Base-by-base conservation (phyloP, 2,329 filamentous ascomycete species). In the Graphilbum sp. region DNA sequence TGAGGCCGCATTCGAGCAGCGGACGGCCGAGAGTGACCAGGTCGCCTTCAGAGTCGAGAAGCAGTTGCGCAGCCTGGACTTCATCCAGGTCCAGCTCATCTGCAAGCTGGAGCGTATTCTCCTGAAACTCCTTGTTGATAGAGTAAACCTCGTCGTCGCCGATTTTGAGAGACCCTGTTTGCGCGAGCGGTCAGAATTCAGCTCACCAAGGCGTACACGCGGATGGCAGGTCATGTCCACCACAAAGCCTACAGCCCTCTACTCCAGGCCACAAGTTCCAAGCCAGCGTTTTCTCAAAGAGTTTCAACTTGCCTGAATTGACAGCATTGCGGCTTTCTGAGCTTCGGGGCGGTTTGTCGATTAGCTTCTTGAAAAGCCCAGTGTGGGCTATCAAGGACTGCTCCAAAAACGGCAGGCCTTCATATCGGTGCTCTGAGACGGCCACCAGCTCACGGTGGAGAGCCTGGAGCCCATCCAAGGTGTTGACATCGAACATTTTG, bases 51-150 rank as follows among this genome's bases (percentile, higher is more conserved):
- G 82, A 76, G 39, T 79, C 75, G 37, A 92, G 62, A 41, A 93
- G 73, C 36, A 90, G 70, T 47, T 71, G 69, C 10, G 85, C 82
- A 16, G 88, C 80, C 49, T 90, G 74, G 41, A 93, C 55, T 58
- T 98, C 92, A 58, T 98, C 87, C 37, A 98, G 66, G 50, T 94
- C 78, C 44, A 95, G 66, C 48, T 85, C 83, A 56, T 96, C 87
- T 39, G 88, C 82, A 29, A 98, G 66, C 49, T 84, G 73, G 24
- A 93, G 66, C 19, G 77, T 73, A 47, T 79, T 75, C 56, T 94
- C 79, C 52, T 88, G 76, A 58, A 98, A 96, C 44, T 85, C 77
- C 40, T 82, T 71, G 58, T 93, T 95, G 61, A 98, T 65, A 18
- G 69, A 63, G 56, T 87, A 74, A 25, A 73, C 69, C 44, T 76